Evolutionary conservation across 805 yeast genomes (phyloP).

Genomic region (Candida schatavii): DNA sequence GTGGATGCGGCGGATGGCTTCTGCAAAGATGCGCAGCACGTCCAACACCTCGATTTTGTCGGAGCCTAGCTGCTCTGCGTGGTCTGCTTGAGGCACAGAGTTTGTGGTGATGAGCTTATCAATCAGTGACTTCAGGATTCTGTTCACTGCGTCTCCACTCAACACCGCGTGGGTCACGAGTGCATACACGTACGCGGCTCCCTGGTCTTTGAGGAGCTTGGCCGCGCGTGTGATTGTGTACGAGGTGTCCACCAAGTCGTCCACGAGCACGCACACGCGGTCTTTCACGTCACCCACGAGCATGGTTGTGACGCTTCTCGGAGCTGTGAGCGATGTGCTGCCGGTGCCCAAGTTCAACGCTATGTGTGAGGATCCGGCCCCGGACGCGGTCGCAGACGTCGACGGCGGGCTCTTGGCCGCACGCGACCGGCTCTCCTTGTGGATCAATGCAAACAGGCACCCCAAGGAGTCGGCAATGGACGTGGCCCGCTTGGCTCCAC

Average conservation of each 20-base stretch:
- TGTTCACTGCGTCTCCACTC: conserved; percentile 82
- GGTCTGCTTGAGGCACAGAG: conserved; percentile 79
- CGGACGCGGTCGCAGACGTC: conserved; percentile 16
- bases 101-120: conserved; percentile 88
- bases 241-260: conserved; percentile 92
- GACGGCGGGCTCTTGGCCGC: conserved; percentile 32
- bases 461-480: conserved; percentile 88
- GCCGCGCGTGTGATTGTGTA: conserved; percentile 93
- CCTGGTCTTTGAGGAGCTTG: conserved; percentile 84
- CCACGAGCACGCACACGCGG: conserved; percentile 84
- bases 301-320: conserved; percentile 75
- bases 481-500: conserved; percentile 98
- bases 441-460: conserved; percentile 89
- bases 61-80: conserved; percentile 47
- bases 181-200: conserved; percentile 83
- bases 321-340: conserved; percentile 12
- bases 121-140: conserved; percentile 64
- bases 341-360: conserved; percentile 18
- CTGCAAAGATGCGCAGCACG: conserved; percentile 85
- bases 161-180: conserved; percentile 90
- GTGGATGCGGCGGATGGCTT: conserved; percentile 92
- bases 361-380: conserved; percentile 14
- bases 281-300: conserved; percentile 92
- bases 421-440: conserved; percentile 77
- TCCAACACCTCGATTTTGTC: conserved; percentile 77